A percentile compares a stretch with the other conserved stretches of the same genome.
These are phyloP conservation scores for Gossypium gossypioides DNA, from an alignment of 441 rosid species.

Conservation along the genomic window DNA sequence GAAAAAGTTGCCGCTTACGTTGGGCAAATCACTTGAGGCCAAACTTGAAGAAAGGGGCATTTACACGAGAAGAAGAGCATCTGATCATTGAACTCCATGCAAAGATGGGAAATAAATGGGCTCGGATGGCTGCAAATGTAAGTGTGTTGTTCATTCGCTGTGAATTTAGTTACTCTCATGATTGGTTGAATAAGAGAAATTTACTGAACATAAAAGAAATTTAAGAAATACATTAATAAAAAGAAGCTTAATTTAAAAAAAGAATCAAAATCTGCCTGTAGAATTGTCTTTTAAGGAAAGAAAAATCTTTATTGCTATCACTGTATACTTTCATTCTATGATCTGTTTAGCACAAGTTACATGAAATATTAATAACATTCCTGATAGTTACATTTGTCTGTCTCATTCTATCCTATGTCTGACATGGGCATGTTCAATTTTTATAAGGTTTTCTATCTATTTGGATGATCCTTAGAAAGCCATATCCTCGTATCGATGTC, in stretches of 20 bases:
- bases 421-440: background rate
- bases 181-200: background rate
- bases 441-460: background rate
- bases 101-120: constrained; percentile 98
- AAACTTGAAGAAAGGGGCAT: constrained; percentile 90
- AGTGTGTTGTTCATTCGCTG: constrained; percentile 23
- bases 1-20: constrained; percentile 92
- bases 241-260: background rate
- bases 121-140: constrained; percentile 95
- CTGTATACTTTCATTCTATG: background rate
- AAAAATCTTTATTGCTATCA: background rate
- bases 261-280: background rate
- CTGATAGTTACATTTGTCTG: background rate
- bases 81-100: constrained; percentile 81
- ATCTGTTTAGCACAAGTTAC: background rate
- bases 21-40: constrained; percentile 99
- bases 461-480: background rate
- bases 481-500: background rate
- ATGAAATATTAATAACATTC: background rate
- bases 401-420: background rate
- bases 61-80: constrained; percentile 81
- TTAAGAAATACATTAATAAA: background rate
- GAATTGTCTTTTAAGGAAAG: background rate
- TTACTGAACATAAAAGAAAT: background rate
- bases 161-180: background rate